These are phyloP conservation scores for Dendrobium nobile DNA, from an alignment of 106 monocot genomes.

Conservation along the genomic window DNA sequence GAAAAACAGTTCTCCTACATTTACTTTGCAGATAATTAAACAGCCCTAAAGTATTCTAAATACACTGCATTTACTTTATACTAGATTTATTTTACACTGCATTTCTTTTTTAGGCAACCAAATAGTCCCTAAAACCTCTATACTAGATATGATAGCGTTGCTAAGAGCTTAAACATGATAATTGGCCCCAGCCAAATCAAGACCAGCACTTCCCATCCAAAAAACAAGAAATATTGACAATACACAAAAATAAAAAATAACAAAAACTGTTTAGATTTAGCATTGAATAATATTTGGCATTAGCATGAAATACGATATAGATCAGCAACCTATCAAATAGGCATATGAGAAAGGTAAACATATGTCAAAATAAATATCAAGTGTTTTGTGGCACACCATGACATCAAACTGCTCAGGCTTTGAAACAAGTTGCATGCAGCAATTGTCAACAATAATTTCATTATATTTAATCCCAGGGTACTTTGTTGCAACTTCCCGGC, in stretches of 20 bases:
- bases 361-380: neutral
- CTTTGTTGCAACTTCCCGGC: slow-evolving; percentile 39
- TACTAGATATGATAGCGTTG: too few species aligned
- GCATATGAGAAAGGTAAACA: neutral
- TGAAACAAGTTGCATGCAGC: slow-evolving; percentile 62
- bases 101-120: too few species aligned
- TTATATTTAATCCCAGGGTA: slow-evolving; percentile 57
- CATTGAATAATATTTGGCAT: neutral
- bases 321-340: neutral
- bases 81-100: too few species aligned
- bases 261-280: neutral
- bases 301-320: neutral
- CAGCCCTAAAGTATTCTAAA: too few species aligned
- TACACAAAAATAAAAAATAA: neutral
- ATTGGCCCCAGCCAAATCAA: neutral
- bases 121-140: too few species aligned
- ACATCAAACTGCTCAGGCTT: slow-evolving; percentile 64
- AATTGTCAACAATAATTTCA: slow-evolving; percentile 58
- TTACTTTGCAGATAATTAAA: too few species aligned
- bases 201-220: neutral
- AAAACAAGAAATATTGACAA: neutral
- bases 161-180: neutral
- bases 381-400: slow-evolving; percentile 25
- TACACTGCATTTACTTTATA: too few species aligned
- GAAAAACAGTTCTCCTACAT: too few species aligned